Base-by-base conservation (phyloP, 306 rosid genomes). In the Canavalia gladiata region DNA sequence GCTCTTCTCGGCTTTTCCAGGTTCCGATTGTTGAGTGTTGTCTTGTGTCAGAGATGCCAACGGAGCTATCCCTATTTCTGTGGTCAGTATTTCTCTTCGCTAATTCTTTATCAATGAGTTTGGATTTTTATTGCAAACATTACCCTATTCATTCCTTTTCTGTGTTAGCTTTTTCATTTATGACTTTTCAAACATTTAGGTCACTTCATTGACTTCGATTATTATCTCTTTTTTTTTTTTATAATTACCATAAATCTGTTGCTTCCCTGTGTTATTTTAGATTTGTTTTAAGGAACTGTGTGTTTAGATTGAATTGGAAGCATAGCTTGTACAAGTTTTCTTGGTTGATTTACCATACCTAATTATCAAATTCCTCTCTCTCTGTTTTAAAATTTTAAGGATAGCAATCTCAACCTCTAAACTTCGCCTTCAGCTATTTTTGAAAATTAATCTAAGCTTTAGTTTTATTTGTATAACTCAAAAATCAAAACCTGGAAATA, bases 41-140 rank as follows among this genome's bases (percentile, higher is more conserved):
- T 18, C 75, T 79, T 60, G 18, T 54, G 69, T 52, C 83, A 18
- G 74, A 69, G 83, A 79, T 84, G 86, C 83, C 75, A 25, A 55
- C 12, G n/a, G n/a, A 75, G 70, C 30, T 80, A 52, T 58, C 68
- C 69, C 69, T 84, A 8, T 78, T 42, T 31, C 75, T 60, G 86
- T 55, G 91, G 92, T 89, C 47, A 83, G 91, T 73, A 65, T 80
- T 34, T 37, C 5, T 31, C 34, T 83, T 25, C 6, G 25, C 25
- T 18, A 18, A 7, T 10, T 82, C 58, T 59, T n/a, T 28, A 10
- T 9, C 47, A 12, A 3, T 13, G 56, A 73, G 76, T 30, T 85
- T 68, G n/a, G 57, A 75, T 75, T 84, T 10, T 30, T 3, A 10
- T 30, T 46, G 11, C 55, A 86, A 37, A 18, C 25, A 18, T 18